Conservation (phyloP, 371 early-diverging fungal genomes). For the Rhizopus delemar region DNA sequence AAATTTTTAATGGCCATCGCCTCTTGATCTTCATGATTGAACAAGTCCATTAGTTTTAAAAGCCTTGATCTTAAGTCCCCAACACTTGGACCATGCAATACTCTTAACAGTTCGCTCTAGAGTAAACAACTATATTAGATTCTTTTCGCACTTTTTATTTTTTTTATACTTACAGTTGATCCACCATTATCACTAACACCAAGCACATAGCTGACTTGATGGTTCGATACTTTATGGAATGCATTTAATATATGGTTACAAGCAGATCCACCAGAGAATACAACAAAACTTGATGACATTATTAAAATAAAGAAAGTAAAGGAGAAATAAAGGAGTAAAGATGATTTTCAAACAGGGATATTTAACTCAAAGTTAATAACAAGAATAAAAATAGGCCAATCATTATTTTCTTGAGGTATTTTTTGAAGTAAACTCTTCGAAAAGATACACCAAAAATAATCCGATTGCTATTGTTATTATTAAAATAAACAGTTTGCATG, state of each 20-base stretch:
- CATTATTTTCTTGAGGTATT: too few species aligned
- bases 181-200: slow-evolving; percentile 77
- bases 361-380: too few species aligned
- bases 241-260: slow-evolving; percentile 61
- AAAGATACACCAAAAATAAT: too few species aligned
- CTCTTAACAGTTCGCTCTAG: slow-evolving; percentile 64
- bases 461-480: too few species aligned
- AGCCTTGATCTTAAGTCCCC: slow-evolving; percentile 70
- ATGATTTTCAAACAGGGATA: too few species aligned
- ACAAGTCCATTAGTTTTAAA: slow-evolving; percentile 59
- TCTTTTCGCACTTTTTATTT: slow-evolving; percentile 3
- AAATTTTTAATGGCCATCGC: slow-evolving; percentile 66
- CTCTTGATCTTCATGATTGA: slow-evolving; percentile 23
- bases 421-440: too few species aligned
- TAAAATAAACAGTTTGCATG: too few species aligned
- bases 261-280: slow-evolving; percentile 76
- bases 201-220: slow-evolving; percentile 65
- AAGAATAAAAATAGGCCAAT: too few species aligned
- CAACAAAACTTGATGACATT: slow-evolving; percentile 33
- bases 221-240: slow-evolving; percentile 53
- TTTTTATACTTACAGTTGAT: slow-evolving; percentile 49
- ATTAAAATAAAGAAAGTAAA: neutral
- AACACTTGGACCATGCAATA: slow-evolving; percentile 72
- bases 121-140: neutral
- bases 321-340: neutral